These are phyloP conservation scores for Sporisorium sorghi DNA, from an alignment of 1,284 basidiomycete genomes.

Conservation along the genomic window DNA sequence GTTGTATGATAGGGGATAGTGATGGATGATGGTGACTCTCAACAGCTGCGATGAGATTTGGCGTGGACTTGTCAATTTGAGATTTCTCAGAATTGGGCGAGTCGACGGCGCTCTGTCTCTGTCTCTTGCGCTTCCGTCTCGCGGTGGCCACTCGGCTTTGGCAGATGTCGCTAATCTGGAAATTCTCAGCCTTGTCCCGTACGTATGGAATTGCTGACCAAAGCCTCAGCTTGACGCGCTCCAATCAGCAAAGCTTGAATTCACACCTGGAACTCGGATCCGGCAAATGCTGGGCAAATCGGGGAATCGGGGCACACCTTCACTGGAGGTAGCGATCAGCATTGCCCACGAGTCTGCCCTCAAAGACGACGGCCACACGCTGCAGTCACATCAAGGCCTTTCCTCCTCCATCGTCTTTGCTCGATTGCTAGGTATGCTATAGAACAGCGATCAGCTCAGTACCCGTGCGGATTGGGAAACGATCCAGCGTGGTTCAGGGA, in stretches of 20 bases:
- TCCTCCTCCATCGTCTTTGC: slow-evolving; percentile 1
- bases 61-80: slow-evolving; percentile 5
- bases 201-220: slow-evolving; percentile 39
- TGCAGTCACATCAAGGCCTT: not conserved
- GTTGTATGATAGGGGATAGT: slow-evolving; percentile 26
- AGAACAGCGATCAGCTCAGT: not conserved
- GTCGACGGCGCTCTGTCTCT: slow-evolving; percentile 2
- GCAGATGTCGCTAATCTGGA: slow-evolving; percentile 36
- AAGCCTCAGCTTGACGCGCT: slow-evolving; percentile 27
- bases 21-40: slow-evolving; percentile 23
- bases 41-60: not conserved
- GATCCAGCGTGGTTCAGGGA: not conserved
- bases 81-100: slow-evolving; percentile 22
- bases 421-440: slow-evolving; percentile 1
- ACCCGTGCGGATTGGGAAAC: slow-evolving; percentile 4
- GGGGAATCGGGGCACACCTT: not conserved
- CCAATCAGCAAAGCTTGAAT: slow-evolving; percentile 40
- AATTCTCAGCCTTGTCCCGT: slow-evolving; percentile 14
- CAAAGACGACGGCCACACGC: not conserved
- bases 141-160: slow-evolving; percentile 6
- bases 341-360: too few relatives aligned
- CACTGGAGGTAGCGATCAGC: too few relatives aligned
- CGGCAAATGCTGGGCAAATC: not conserved
- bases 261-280: slow-evolving; percentile 34
- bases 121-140: not conserved